Base-by-base conservation (phyloP, 2,329 filamentous ascomycete genomes). In the Mollisia scopiformis region DNA sequence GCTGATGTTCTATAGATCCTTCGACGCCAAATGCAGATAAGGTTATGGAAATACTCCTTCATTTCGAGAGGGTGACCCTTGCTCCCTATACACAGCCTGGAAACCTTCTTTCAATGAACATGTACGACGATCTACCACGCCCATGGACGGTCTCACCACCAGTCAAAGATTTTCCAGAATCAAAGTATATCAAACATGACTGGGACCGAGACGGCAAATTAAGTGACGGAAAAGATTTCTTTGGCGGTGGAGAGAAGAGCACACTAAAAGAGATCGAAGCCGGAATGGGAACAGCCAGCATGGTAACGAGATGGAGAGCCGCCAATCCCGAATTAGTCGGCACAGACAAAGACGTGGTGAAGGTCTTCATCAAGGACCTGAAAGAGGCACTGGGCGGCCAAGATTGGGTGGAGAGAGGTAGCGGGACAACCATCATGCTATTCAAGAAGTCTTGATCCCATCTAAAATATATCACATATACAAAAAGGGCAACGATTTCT, bases 81-180 rank as follows among this genome's bases (percentile, higher is more conserved):
- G 63, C 28, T 0, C 76, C 76, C 0, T 80, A 77, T 61, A 72
- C 73, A 23, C 54, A 71, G 2, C 70, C 70, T 0, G 75, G 77
- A 0, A 83, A 80, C 56, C 60, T 61, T 1, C 39, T 80, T 3
- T 71, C 74, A 0, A 68, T 73, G 2, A 67, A 74, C 3, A 67
- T 75, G 54, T 84, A 83, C 62, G 67, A 69, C 4, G 64, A 75
- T 6, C 71, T 84, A 0, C 55, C 62, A 2, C 65, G 84, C 6
- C 81, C 81, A 0, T 84, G 82, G 81, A 69, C 69, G 7, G 37
- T 75, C 10, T 64, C 65, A 2, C 59, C 65, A 1, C 58, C 70
- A 1, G 66, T 73, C 0, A 30, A 63, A 2, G 67, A 60, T 2
- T 75, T 82, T 67, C 67, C 73, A 0, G 46, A 74, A 61, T 59